These are phyloP conservation scores for Xerophyta viscosa DNA, from an alignment of 106 monocot genomes.

Conservation along the genomic window DNA sequence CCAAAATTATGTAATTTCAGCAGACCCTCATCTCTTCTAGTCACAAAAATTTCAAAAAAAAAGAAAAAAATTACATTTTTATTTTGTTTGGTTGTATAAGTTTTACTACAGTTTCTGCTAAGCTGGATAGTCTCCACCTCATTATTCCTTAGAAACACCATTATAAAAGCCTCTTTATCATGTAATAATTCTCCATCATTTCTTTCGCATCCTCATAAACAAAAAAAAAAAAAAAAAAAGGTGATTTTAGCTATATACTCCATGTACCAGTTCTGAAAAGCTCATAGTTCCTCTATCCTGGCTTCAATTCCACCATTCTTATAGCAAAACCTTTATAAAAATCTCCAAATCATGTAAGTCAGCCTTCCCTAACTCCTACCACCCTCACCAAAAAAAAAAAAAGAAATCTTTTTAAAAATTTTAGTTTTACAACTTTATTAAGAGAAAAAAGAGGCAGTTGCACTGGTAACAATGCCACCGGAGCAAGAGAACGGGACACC, in stretches of 20 bases:
- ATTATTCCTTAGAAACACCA: conserved; percentile 49
- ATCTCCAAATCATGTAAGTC: conserved; percentile 58
- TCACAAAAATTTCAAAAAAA: conserved; percentile 10
- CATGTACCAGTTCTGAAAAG: background rate
- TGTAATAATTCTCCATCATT: conserved; percentile 28
- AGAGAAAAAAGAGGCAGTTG: conserved; percentile 6
- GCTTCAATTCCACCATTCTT: conserved; percentile 17
- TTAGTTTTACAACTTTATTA: background rate
- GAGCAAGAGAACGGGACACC: conserved; percentile 24
- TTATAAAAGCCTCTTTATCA: conserved; percentile 62
- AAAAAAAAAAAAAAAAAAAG: conserved; percentile 18
- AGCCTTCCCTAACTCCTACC: background rate
- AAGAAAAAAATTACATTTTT: conserved; percentile 1
- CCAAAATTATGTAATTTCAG: conserved; percentile 21
- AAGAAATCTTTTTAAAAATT: conserved; percentile 1
- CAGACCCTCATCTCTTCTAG: too few relatives aligned
- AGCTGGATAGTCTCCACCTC: conserved; percentile 23
- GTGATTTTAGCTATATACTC: background rate
- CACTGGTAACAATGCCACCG: conserved; percentile 10
- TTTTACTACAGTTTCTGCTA: background rate
- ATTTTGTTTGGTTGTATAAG: background rate
- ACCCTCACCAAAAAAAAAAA: conserved; percentile 16
- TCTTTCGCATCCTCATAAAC: conserved; percentile 4
- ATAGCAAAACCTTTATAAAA: conserved; percentile 33
- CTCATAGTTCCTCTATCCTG: conserved; percentile 12